Base-by-base conservation (phyloP, 2,329 filamentous ascomycete species). In the Zymoseptoria ardabiliae region DNA sequence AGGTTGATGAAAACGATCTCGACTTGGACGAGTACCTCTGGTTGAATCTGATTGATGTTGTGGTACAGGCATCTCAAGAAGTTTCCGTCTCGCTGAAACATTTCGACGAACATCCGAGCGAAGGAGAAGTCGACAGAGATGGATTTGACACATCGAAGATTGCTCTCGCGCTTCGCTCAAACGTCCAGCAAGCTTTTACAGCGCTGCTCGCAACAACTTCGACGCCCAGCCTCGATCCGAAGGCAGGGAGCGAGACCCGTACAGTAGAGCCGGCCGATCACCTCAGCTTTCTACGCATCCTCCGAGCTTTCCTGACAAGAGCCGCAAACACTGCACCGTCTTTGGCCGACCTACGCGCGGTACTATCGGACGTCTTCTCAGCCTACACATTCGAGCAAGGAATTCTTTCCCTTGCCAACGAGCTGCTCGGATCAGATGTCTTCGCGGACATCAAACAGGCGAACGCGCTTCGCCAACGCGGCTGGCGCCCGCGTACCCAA, bases 341-440 rank as follows among this genome's bases (percentile, higher is more conserved):
- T 11, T 80, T 99, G 1, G 87, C 90, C 1, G 91, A 97, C 71
- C 81, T 99, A 2, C 88, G 94, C 51, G 84, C 84, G 6, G 92
- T 97, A 0, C 82, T 99, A 1, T 80, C 85, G 0, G 94, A 92
- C 11, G 93, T 99, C 58, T 97, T 99, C 75, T 86, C 93, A 0
- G 93, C 94, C 0, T 99, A 99, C 72, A 88, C 91, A 0, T 97
- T 97, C 71, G 94, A 99, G 73, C 60, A 93, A 72, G 92, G 89
- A 0, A 89, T 99, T 17, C 81, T 99, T 20, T 81, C 83, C 1
- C 83, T 99, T 2, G 91, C 94, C 0, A 96, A 93, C 71, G 83
- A 88, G 3, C 85, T 99, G 58, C 80, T 99, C 0, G 92, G 96
- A 63, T 87, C 91, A 66, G 94, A 94, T 68, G 81, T 96, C 5